These are phyloP conservation scores for Sicyos baderoa DNA, from an alignment of 306 rosid species.

Conservation along the genomic window DNA sequence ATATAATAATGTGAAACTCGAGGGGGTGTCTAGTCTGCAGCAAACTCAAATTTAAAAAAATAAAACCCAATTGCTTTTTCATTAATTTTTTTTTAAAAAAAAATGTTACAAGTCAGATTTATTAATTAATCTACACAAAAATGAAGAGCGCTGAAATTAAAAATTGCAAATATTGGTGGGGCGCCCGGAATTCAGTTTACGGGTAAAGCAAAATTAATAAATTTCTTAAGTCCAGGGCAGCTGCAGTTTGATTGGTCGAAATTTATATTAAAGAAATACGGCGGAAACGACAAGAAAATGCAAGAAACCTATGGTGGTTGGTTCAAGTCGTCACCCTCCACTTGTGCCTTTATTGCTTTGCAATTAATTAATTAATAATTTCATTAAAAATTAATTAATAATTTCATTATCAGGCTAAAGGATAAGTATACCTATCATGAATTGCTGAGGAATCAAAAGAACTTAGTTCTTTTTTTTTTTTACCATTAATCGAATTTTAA, in stretches of 20 bases:
- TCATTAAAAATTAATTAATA: no score
- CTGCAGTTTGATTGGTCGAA: not conserved
- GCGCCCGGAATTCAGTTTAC: not conserved
- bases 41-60: constrained; percentile 7
- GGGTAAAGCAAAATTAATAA: not conserved
- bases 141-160: not conserved
- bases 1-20: constrained; percentile 10
- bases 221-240: constrained; percentile 7
- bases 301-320: not conserved
- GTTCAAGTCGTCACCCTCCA: not conserved
- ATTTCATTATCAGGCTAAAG: no score
- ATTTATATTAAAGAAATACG: not conserved
- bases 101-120: not conserved
- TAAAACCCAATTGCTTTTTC: constrained; percentile 10
- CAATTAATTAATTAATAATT: no score
- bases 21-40: constrained; percentile 5
- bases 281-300: no score
- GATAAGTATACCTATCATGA: no score
- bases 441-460: no score
- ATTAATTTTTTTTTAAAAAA: not conserved
- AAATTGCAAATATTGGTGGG: not conserved
- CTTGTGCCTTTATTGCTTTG: not conserved
- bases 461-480: no score
- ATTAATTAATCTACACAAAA: constrained; percentile 1
- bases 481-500: no score